Conservation (phyloP, 768 basidiomycete species). For the Russula ochroleuca region DNA sequence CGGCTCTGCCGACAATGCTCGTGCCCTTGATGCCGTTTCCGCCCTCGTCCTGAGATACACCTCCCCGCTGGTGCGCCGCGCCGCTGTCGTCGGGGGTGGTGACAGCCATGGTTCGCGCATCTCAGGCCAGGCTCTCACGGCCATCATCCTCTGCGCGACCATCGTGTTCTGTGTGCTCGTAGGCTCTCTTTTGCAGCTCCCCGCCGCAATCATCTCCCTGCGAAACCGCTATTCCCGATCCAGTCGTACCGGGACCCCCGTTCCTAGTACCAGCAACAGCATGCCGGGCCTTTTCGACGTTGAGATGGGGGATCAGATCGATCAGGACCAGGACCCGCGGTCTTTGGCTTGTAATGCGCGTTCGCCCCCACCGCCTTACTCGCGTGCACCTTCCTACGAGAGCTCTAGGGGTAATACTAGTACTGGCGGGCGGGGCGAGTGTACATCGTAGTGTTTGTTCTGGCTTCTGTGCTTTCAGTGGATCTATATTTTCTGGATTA, state of each 20-base stretch:
- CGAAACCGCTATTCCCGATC: not conserved
- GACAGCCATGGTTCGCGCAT: not conserved
- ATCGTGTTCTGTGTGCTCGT: constrained; percentile 15
- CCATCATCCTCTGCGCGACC: constrained; percentile 1
- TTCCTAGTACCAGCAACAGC: not conserved
- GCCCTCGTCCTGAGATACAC: not conserved
- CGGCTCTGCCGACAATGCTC: not conserved
- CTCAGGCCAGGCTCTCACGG: constrained; percentile 10
- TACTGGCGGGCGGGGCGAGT: not conserved
- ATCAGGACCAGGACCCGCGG: not conserved
- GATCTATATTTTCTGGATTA: constrained; percentile 1
- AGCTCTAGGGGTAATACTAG: not conserved
- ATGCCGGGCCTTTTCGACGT: not conserved
- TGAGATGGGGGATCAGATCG: not conserved
- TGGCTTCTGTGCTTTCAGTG: not conserved
- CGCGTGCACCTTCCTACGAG: constrained; percentile 23
- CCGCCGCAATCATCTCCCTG: not conserved
- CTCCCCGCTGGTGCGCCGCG: not conserved
- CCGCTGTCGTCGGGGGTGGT: not conserved
- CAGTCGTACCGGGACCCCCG: not conserved
- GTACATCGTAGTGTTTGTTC: constrained; percentile 5
- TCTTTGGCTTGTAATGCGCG: not conserved
- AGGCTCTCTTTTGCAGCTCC: constrained; percentile 6
- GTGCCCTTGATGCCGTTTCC: not conserved
- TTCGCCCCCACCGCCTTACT: constrained; percentile 22